Conservation (phyloP, 495 filamentous ascomycete species). For the Chaetomidium leptoderma region DNA sequence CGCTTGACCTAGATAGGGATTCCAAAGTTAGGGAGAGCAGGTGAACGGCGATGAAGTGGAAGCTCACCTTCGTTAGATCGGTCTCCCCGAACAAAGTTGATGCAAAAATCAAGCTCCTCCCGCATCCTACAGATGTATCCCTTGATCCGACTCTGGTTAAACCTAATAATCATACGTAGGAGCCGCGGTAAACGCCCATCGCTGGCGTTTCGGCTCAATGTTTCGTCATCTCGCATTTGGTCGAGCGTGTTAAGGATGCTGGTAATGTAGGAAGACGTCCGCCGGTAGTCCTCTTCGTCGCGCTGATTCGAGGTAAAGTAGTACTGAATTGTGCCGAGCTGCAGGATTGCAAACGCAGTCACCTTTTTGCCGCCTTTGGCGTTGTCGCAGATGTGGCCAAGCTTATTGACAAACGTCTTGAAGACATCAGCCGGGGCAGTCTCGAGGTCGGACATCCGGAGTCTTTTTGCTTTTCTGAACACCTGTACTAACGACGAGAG, state of each 20-base stretch:
- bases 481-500: too few species aligned
- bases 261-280: neutral
- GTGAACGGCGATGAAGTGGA: too few species aligned
- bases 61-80: too few species aligned
- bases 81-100: too few species aligned
- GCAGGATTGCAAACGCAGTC: slow-evolving; percentile 22
- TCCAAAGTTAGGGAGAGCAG: too few species aligned
- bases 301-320: slow-evolving; percentile 25
- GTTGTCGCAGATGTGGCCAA: slow-evolving; percentile 28
- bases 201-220: neutral
- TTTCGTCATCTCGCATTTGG: neutral
- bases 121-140: slow-evolving; percentile 1
- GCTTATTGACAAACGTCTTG: too few species aligned
- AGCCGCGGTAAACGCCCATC: neutral
- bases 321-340: slow-evolving; percentile 24
- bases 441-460: too few species aligned
- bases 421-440: too few species aligned
- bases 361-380: slow-evolving; percentile 16
- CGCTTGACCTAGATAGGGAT: too few species aligned
- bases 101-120: slow-evolving; percentile 13
- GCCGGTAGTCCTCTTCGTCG: neutral
- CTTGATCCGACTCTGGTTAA: slow-evolving; percentile 17
- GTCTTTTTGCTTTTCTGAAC: too few species aligned
- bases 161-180: slow-evolving; percentile 10
- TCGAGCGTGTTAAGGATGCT: slow-evolving; percentile 13